These are phyloP conservation scores for Mortierella sp. DNA, from an alignment of 371 early-diverging fungal species.

Conservation along the genomic window DNA sequence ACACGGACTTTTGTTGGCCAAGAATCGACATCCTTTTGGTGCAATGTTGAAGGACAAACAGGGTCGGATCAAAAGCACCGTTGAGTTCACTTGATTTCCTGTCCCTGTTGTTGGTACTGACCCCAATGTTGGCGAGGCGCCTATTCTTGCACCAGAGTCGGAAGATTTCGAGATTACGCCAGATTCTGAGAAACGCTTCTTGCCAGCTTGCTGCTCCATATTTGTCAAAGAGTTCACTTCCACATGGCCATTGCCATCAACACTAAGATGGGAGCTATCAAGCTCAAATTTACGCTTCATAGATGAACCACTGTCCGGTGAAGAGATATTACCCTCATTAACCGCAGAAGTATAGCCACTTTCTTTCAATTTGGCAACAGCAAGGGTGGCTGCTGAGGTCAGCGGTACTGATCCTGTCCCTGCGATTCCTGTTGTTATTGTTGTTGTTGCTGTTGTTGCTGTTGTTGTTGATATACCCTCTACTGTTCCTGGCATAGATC, in stretches of 20 bases:
- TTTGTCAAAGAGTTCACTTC: neutral
- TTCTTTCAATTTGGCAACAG: constrained; percentile 23
- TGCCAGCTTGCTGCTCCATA: neutral
- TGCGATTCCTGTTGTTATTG: constrained; percentile 13
- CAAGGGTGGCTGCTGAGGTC: constrained; percentile 21
- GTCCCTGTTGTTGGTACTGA: neutral
- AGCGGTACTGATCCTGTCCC: neutral
- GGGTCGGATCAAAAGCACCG: constrained; percentile 36
- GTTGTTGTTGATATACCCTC: constrained; percentile 10
- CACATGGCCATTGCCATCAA: neutral
- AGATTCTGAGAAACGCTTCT: constrained; percentile 8
- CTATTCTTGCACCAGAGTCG: neutral
- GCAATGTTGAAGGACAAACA: constrained; percentile 55
- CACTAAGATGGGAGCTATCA: neutral
- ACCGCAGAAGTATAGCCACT: constrained; percentile 10
- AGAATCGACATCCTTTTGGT: constrained; percentile 54
- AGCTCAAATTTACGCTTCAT: neutral
- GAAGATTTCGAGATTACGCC: neutral
- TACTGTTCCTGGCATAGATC: constrained; percentile 3
- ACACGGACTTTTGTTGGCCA: constrained; percentile 36
- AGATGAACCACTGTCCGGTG: neutral
- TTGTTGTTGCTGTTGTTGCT: constrained; percentile 16
- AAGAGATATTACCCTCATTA: neutral
- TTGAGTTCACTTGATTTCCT: constrained; percentile 2
- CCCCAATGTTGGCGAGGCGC: neutral